Evolutionary conservation across 2,329 filamentous ascomycete species (phyloP), one percentile per base, ranked within the genome.

Genomic region (Cercospora berteroae): DNA sequence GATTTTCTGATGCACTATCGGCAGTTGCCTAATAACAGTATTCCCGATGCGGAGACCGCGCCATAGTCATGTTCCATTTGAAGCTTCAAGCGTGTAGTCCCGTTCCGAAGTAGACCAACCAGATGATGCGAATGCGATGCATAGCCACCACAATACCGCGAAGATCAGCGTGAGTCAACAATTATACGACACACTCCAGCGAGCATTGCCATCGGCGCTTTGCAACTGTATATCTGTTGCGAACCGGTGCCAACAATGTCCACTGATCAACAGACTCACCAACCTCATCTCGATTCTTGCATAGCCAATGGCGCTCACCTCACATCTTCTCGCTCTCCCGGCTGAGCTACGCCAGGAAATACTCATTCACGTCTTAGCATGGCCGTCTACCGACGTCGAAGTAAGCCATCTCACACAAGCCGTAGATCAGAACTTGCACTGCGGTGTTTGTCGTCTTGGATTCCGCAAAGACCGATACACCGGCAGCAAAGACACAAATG

Each of bases 281-380:
- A 36, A 50, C n/a, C 7, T 18, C 20, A 13, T 25, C 20, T 3
- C 9, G 10, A 5, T 12, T 23, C 20, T 25, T 7, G 20, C 20
- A 25, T n/a, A 16, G 12, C 31, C 20, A 60, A 60, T 60, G 57
- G 57, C 29, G 57, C 27, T 5, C 5, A 23, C n/a, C 5, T 50
- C 44, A 60, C n/a, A 7, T 31, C 31, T 60, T 13, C 27, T 60
- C 29, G 29, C 57, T 23, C 57, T 60, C 1, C 57, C 57, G 12
- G 57, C 57, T n/a, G 57, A 60, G 57, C 57, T 60, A 2, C 57
- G 57, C 1, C 27, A 60, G 5, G 57, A 60, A 31, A 60, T 60
- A 23, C 33, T 33, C 57, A 39, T 60, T 6, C 5, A 60, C 31
- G n/a, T 60, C 18, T 39, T 60, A 18, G 31, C 16, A n/a, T 60